Base-by-base conservation (phyloP, 2,329 filamentous ascomycete genomes). In the Chaetomium olivaceum region DNA sequence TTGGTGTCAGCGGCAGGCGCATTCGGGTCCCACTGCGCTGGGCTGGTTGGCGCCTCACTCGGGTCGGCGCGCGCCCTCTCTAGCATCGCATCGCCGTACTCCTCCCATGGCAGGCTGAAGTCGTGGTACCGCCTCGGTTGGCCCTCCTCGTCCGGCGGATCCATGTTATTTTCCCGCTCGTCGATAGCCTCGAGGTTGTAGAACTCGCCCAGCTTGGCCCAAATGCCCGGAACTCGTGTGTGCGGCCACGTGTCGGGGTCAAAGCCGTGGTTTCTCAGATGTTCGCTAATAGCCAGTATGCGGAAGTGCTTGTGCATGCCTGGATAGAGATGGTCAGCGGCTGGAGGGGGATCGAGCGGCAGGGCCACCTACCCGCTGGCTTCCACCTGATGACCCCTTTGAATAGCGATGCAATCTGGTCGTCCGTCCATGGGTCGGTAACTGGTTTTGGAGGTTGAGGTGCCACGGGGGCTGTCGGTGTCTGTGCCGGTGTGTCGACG, bases 341-440 rank as follows among this genome's bases (percentile, higher is more conserved):
- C 3, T 19, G 19, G n/a, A 36, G 16, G 33, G 14, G 7, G 16
- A 43, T 16, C 23, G 19, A 33, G 23, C 51, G 23, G 21, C 36
- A 55, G n/a, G 3, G 33, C 16, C 27, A 58, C 71, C 21, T 75
- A 92, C 93, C 94, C 50, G 94, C 94, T n/a, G 95, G 95, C 76
- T 99, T 99, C 90, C 91, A 97, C 75, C 89, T 86, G 70, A 98
- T 93, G 71, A 98, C 90, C 61, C 89, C 92, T 76, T 97, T 97
- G 80, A 97, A 92, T 0, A 99, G 83, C 50, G 92, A 93, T 1
- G 92, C 93, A 71, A 96, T 90, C 77, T 99, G 95, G 74, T 97
- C 94, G 73, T 97, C 93, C 4, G 93, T 97, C 95, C 95, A 99
- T 29, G 89, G 86, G 70, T 94, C 91, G 64, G 87, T 85, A 58